Base-by-base conservation (phyloP, 768 basidiomycete genomes). In the Leccinellum luteum region DNA sequence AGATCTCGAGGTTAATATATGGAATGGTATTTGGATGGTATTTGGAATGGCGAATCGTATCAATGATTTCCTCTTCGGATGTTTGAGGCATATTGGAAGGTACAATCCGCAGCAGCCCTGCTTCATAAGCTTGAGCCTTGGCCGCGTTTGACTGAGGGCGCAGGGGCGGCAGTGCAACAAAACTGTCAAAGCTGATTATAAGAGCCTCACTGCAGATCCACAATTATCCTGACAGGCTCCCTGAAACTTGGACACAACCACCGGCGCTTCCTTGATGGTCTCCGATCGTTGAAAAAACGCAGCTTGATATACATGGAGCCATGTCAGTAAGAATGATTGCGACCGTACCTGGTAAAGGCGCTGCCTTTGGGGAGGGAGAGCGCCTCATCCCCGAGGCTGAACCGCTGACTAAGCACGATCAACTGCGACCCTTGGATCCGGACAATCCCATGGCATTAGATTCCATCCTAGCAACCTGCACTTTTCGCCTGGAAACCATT, bases 1-100 rank as follows among this genome's bases (percentile, higher is more conserved):
- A 14, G 48, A 50, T 21, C 10, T 28, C 17, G 21, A 30, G 10
- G 6, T 15, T 57, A 19, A 58, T 59, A 58, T 47, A 60, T 60
- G 21, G 52, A 45, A 60, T 60, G 35, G 8, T 28, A 38, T 4
- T n/a, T 4, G 38, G 32, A 60, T 60, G 35, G 8, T 28, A 38
- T 4, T n/a, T 4, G 38, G 32, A 9, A 14, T 17, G 25, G 31
- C 5, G 9, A 52, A 49, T 19, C 15, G 15, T 21, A 35, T 17
- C 14, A 31, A 8, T 10, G 6, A 52, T 35, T 57, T 41, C 35
- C 55, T 31, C 32, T 57, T 57, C 30, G 28, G 51, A 54, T 9
- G 5, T 14, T 35, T 0, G 6, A 23, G 13, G 21, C 9, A 25
- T 34, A n/a, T 34, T 17, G n/a, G 14, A 34, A 12, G 12, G n/a